These are phyloP conservation scores for Allium fistulosum DNA, from an alignment of 106 monocot species.

Conservation along the genomic window DNA sequence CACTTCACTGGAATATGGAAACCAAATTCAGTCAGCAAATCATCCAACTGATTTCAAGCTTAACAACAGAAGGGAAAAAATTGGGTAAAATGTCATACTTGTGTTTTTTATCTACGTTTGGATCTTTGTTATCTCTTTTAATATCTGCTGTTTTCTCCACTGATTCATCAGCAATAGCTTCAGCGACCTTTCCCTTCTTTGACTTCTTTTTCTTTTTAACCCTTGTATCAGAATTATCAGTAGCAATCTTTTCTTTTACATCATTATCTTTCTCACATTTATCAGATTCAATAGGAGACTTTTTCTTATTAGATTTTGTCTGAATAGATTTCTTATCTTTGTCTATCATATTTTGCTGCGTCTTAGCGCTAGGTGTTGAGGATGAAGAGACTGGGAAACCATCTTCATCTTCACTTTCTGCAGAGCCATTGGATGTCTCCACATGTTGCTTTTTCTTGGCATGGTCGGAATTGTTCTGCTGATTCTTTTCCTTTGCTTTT, in stretches of 20 bases:
- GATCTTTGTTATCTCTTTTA: constrained; percentile 7
- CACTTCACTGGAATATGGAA: constrained; percentile 6
- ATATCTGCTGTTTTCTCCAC: constrained; percentile 4
- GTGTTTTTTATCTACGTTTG: constrained; percentile 7
- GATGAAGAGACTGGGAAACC: constrained; percentile 66
- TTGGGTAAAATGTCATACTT: neutral
- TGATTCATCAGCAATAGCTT: constrained; percentile 5
- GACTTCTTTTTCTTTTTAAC: constrained; percentile 30
- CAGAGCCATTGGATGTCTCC: constrained; percentile 17
- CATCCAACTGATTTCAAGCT: too few species aligned
- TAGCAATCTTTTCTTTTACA: neutral
- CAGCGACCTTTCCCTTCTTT: constrained; percentile 19
- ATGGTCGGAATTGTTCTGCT: constrained; percentile 24
- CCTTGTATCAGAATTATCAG: constrained; percentile 9
- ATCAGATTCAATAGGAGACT: constrained; percentile 20
- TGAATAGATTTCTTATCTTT: constrained; percentile 12
- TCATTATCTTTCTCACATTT: neutral
- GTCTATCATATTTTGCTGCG: neutral
- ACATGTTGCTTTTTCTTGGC: constrained; percentile 27
- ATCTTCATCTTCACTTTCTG: constrained; percentile 95
- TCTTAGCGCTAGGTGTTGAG: constrained; percentile 13
- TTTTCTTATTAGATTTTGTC: constrained; percentile 39
- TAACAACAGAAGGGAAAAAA: neutral
- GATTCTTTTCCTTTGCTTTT: constrained; percentile 34
- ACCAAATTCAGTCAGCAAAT: neutral